Evolutionary conservation across 2,329 filamentous ascomycete genomes (phyloP).

Genomic region (Pseudopyrenochaeta lycopersici): DNA sequence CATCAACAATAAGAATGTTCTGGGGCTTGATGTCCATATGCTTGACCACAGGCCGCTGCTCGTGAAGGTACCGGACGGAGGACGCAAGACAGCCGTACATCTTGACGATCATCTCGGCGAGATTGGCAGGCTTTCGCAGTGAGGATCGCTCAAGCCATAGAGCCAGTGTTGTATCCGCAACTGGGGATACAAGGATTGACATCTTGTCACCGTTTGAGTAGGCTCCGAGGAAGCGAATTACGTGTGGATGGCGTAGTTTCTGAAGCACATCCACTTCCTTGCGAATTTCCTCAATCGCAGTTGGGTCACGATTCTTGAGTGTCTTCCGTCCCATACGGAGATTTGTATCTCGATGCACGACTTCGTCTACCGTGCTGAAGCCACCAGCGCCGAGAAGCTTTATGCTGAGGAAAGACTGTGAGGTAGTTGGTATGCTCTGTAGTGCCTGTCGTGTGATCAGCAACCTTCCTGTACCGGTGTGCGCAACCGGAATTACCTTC

Average conservation of each 20-base stretch:
- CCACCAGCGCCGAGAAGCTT: slow-evolving; percentile 47
- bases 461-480: not conserved
- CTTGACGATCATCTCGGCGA: slow-evolving; percentile 36
- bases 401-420: slow-evolving; percentile 45
- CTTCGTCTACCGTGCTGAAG: slow-evolving; percentile 50
- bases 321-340: slow-evolving; percentile 47
- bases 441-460: slow-evolving; percentile 3
- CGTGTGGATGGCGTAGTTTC: slow-evolving; percentile 50
- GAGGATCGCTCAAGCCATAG: slow-evolving; percentile 41
- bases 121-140: slow-evolving; percentile 28
- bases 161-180: slow-evolving; percentile 48
- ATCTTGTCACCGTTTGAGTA: slow-evolving; percentile 48
- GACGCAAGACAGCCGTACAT: slow-evolving; percentile 50
- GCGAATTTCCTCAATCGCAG: slow-evolving; percentile 42
- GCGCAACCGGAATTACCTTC: slow-evolving; percentile 1
- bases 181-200: slow-evolving; percentile 47
- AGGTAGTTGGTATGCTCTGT: slow-evolving; percentile 11
- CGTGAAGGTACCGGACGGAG: slow-evolving; percentile 47
- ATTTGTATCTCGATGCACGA: slow-evolving; percentile 45
- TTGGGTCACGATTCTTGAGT: slow-evolving; percentile 46
- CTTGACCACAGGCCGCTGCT: slow-evolving; percentile 46
- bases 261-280: slow-evolving; percentile 48
- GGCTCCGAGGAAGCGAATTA: slow-evolving; percentile 49
- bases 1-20: slow-evolving; percentile 47
- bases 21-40: slow-evolving; percentile 52